A percentile compares a stretch with the other conserved stretches of the same genome.
These are phyloP conservation scores for Candolleomyces eurysporus DNA, from an alignment of 768 basidiomycete genomes.

Conservation along the genomic window DNA sequence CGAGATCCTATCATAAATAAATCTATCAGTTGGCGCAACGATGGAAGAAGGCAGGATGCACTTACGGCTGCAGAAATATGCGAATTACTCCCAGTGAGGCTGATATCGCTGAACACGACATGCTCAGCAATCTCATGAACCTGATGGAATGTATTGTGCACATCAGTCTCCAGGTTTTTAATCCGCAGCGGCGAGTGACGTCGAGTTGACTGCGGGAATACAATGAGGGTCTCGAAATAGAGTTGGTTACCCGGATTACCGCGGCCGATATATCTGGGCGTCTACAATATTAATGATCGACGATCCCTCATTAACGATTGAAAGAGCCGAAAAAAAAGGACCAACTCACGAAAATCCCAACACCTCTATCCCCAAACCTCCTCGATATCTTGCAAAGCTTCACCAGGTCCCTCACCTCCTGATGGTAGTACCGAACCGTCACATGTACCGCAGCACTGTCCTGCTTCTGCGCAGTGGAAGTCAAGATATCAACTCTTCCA, in stretches of 20 bases:
- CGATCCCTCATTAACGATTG: not conserved
- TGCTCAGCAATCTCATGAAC: constrained; percentile 33
- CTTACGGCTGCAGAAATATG: constrained; percentile 35
- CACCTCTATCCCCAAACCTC: constrained; percentile 25
- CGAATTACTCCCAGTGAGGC: constrained; percentile 33
- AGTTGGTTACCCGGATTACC: not conserved
- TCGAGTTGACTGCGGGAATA: constrained; percentile 1
- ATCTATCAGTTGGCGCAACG: not conserved
- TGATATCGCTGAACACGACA: constrained; percentile 38
- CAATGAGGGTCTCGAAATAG: constrained; percentile 15
- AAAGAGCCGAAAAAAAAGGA: not conserved
- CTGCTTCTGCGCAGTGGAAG: constrained; percentile 16
- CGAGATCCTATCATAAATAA: constrained; percentile 25
- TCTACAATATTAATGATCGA: constrained; percentile 5
- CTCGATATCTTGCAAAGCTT: constrained; percentile 26
- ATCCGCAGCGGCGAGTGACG: constrained; percentile 25
- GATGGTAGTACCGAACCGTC: constrained; percentile 18
- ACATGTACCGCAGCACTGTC: constrained; percentile 23
- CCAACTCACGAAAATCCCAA: constrained; percentile 34
- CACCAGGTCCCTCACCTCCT: constrained; percentile 18
- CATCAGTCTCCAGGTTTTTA: constrained; percentile 41
- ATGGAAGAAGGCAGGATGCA: not conserved
- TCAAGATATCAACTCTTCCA: constrained; percentile 24
- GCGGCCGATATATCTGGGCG: constrained; percentile 9
- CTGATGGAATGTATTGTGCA: constrained; percentile 40